A percentile compares a stretch with the other conserved stretches of the same genome.
Evolutionary conservation across 2,329 filamentous ascomycete species (phyloP).

Genomic region (Cyanodermella asteris): DNA sequence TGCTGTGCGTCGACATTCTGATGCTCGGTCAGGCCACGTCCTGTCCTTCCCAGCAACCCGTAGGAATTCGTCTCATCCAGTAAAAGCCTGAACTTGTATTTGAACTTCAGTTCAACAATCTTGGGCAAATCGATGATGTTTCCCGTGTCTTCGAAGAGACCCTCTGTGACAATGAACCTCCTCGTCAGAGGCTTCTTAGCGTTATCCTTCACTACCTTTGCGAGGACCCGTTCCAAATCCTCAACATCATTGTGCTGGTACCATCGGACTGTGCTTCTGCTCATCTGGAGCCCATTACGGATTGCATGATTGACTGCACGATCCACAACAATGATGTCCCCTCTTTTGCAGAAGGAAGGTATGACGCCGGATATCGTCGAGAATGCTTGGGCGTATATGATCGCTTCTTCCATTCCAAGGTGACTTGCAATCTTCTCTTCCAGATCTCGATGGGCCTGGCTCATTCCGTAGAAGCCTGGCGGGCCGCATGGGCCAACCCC

Average conservation of each 20-base stretch:
- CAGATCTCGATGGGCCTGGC: slow-evolving; percentile 94
- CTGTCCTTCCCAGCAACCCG: slow-evolving; percentile 76
- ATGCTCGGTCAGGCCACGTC: slow-evolving; percentile 79
- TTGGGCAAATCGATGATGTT: slow-evolving; percentile 70
- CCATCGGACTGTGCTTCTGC: slow-evolving; percentile 75
- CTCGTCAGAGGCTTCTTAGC: slow-evolving; percentile 71
- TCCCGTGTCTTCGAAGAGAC: slow-evolving; percentile 74
- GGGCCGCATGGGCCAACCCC: slow-evolving; percentile 93
- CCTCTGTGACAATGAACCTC: slow-evolving; percentile 90
- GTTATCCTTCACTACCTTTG: slow-evolving; percentile 72
- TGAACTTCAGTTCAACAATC: slow-evolving; percentile 77
- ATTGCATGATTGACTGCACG: slow-evolving; percentile 84
- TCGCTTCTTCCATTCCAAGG: slow-evolving; percentile 68
- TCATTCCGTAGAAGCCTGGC: slow-evolving; percentile 93
- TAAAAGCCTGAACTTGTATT: slow-evolving; percentile 95
- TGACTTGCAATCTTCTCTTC: slow-evolving; percentile 85
- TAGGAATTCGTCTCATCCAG: slow-evolving; percentile 97
- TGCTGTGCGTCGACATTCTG: slow-evolving; percentile 88
- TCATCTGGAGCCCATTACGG: slow-evolving; percentile 83
- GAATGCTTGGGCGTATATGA: slow-evolving; percentile 90
- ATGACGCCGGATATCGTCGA: slow-evolving; percentile 95
- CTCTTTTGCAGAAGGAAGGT: slow-evolving; percentile 87
- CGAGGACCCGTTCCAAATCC: slow-evolving; percentile 68
- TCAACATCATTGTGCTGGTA: slow-evolving; percentile 94
- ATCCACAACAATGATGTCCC: slow-evolving; percentile 92